phyloP scores from a whole-genome alignment of 176 grass and related monocot species.

The Olyra latifolia region DNA sequence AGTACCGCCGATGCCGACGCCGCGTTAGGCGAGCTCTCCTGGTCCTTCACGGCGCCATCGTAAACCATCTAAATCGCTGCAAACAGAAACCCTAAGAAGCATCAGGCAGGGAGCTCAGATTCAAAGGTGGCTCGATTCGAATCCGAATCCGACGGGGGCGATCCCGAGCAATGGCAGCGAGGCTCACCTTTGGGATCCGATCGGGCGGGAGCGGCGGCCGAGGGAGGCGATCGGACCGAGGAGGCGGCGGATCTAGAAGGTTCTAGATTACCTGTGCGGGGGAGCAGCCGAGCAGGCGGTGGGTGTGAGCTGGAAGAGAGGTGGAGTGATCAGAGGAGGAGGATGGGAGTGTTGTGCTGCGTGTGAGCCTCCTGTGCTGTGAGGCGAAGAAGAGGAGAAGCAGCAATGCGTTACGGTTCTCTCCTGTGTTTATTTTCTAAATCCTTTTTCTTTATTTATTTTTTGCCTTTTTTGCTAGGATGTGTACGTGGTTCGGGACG shows the following conservation, averaged over 20 bases:
- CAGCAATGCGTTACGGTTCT: not conserved
- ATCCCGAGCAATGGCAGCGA: slow-evolving; percentile 1
- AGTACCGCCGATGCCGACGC: slow-evolving; percentile 10
- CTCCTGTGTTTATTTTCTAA: not conserved
- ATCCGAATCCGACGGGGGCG: not conserved
- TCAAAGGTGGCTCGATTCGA: slow-evolving; percentile 4
- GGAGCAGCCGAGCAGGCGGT: not conserved
- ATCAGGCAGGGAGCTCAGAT: not conserved
- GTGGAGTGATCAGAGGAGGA: slow-evolving; percentile 29
- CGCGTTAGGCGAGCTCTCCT: slow-evolving; percentile 32
- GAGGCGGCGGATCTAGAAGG: slow-evolving; percentile 29
- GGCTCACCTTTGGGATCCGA: slow-evolving; percentile 49
- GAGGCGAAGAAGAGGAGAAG: not conserved
- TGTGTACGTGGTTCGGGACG: slow-evolving; percentile 29
- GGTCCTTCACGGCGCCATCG: slow-evolving; percentile 74
- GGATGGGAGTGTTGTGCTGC: not conserved
- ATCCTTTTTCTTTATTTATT: not conserved
- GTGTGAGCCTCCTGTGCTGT: not conserved
- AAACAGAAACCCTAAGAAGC: slow-evolving; percentile 21
- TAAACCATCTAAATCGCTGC: slow-evolving; percentile 68
- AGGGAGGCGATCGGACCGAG: slow-evolving; percentile 27
- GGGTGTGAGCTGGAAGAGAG: slow-evolving; percentile 37
- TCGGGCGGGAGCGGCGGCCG: slow-evolving; percentile 7
- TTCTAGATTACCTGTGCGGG: slow-evolving; percentile 10
- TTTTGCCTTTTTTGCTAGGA: not conserved